These are phyloP conservation scores for Limnanthes douglasii DNA, from an alignment of 345 rosid species.

Conservation along the genomic window DNA sequence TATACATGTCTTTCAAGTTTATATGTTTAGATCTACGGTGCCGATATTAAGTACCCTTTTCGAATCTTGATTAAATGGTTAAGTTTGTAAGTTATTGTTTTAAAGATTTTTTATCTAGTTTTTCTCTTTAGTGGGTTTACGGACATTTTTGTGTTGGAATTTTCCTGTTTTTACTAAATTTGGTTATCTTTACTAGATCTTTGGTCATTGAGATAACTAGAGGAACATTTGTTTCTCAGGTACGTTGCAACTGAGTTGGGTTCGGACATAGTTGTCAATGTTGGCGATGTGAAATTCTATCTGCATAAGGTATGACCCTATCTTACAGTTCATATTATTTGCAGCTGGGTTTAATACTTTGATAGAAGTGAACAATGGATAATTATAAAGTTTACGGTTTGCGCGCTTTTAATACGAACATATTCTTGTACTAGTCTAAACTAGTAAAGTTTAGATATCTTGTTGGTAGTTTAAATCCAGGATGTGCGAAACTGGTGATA, in stretches of 20 bases:
- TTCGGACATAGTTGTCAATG: slow-evolving; percentile 38
- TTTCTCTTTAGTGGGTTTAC: too few species aligned
- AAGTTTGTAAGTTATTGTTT: too few species aligned
- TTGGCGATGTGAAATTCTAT: slow-evolving; percentile 53
- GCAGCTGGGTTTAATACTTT: slow-evolving; percentile 2
- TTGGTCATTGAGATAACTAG: neutral
- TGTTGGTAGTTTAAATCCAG: neutral
- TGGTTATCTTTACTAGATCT: neutral
- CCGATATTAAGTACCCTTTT: too few species aligned
- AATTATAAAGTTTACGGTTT: neutral
- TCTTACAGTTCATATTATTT: neutral
- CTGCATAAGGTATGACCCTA: slow-evolving; percentile 51
- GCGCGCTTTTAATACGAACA: too few species aligned
- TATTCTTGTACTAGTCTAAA: neutral
- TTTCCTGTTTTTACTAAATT: neutral
- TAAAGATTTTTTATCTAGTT: too few species aligned
- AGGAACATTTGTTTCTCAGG: slow-evolving; percentile 17
- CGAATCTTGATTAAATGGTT: too few species aligned
- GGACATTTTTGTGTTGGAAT: neutral
- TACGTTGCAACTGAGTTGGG: slow-evolving; percentile 57
- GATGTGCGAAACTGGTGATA: neutral
- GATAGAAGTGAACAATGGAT: neutral
- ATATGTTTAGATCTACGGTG: too few species aligned
- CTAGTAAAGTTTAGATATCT: neutral
- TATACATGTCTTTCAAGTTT: too few species aligned